phyloP scores from a whole-genome alignment of 2,329 filamentous ascomycete genomes.

The Penicillium sp. region DNA sequence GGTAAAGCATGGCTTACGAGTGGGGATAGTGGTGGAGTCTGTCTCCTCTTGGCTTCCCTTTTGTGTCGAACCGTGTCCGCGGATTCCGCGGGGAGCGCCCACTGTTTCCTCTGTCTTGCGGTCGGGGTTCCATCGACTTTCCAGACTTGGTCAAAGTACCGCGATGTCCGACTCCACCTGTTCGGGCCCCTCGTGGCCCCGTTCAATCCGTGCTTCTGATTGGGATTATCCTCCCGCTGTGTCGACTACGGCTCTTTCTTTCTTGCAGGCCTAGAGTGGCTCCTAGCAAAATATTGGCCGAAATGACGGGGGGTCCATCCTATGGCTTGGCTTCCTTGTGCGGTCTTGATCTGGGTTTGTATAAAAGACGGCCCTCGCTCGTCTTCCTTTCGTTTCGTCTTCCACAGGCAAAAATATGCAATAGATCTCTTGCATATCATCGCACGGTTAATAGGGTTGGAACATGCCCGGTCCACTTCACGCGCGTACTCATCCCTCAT shows the following conservation, averaged over 20 bases:
- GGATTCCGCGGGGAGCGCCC: slow-evolving; percentile 13
- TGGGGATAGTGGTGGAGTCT: slow-evolving; percentile 3
- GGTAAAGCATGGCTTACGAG: neutral
- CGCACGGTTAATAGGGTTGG: slow-evolving; percentile 3
- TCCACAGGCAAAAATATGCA: neutral
- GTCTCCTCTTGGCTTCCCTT: slow-evolving; percentile 26
- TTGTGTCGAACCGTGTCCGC: slow-evolving; percentile 14
- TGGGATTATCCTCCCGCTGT: neutral
- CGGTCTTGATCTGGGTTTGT: neutral
- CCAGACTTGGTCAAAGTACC: slow-evolving; percentile 18
- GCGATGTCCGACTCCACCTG: slow-evolving; percentile 1
- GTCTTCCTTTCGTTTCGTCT: neutral
- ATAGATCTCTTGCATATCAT: neutral
- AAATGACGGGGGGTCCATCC: neutral
- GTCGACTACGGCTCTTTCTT: slow-evolving; percentile 3
- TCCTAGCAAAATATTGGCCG: slow-evolving; percentile 3
- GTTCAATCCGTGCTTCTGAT: slow-evolving; percentile 2
- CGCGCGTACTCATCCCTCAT: slow-evolving; percentile 22
- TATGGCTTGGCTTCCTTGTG: slow-evolving; percentile 18
- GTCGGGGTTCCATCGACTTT: slow-evolving; percentile 14
- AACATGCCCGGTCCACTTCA: slow-evolving; percentile 30
- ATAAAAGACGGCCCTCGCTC: neutral
- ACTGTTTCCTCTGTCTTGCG: neutral
- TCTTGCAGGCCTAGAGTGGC: neutral
- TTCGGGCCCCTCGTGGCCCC: slow-evolving; percentile 2